Base-by-base conservation (phyloP, 1,139 yeast genomes). In the Pichia kudriavzevii region DNA sequence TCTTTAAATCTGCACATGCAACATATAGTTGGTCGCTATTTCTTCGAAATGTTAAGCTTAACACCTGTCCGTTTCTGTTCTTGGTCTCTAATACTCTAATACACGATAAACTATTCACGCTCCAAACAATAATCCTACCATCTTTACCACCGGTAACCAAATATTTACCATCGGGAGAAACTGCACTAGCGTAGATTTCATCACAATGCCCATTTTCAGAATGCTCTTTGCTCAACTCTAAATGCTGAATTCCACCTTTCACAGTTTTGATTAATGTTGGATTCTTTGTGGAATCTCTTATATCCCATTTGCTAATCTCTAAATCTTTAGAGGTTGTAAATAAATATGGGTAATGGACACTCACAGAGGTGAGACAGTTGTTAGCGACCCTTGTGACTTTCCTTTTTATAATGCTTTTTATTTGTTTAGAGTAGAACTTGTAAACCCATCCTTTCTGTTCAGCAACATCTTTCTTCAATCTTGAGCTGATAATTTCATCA, bases 141-240 rank as follows among this genome's bases (percentile, higher is more conserved):
- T 88, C 97, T 37, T 67, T 66, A 25, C 96, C 95, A 34, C 97
- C 98, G 2, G 96, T 88, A 9, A 82, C 95, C 7, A 91, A 79
- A 54, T 67, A 82, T 48, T 72, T 78, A 12, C 96, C 96, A 59
- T 88, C 93, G 7, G 93, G 81, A 36, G 88, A 78, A 4, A 82
- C 87, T 0, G 94, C 94, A 28, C 85, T 77, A 42, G 93, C 68
- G 39, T 75, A 66, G 29, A 88, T 79, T 50, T 79, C 83, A 47
- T 74, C 91, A 48, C 67, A 69, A 58, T 87, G 97, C 31, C 88
- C 88, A 50, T 69, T 69, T 42, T 55, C 60, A 55, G 52, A 61
- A 47, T 54, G 66, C 53, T 55, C 71, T 43, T 53, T 64, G 51
- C 57, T 61, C 14, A 68, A 30, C 17, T 59, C 53, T 26, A 40